Evolutionary conservation across 768 basidiomycete species (phyloP).

Genomic region (Rhodosporidiobolus odoratus): DNA sequence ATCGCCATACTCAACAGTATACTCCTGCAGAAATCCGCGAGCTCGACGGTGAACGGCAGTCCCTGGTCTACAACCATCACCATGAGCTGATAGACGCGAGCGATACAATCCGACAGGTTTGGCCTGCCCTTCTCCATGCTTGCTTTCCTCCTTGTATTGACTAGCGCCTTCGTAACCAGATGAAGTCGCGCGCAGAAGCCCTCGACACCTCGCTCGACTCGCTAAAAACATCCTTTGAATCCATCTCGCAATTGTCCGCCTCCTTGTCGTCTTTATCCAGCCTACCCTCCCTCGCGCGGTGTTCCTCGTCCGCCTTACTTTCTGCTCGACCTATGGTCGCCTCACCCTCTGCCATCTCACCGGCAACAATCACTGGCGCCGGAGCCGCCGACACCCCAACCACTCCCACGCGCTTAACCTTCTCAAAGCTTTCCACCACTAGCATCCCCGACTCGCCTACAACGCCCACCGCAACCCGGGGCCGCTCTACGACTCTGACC

Average conservation of each 20-base stretch:
- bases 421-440: neutral
- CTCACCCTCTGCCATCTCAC: neutral
- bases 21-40: slow-evolving; percentile 66
- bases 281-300: too few relatives aligned
- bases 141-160: neutral
- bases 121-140: slow-evolving; percentile 37
- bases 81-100: slow-evolving; percentile 90
- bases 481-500: neutral
- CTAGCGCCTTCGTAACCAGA: slow-evolving; percentile 52
- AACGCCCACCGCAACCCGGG: neutral
- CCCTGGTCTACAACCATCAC: slow-evolving; percentile 89
- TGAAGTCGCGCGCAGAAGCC: slow-evolving; percentile 80
- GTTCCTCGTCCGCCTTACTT: neutral
- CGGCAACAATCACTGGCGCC: neutral
- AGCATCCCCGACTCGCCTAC: slow-evolving; percentile 4
- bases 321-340: neutral
- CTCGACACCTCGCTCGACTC: slow-evolving; percentile 78
- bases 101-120: slow-evolving; percentile 78
- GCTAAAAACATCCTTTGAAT: slow-evolving; percentile 47
- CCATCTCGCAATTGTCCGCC: slow-evolving; percentile 39
- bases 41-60: slow-evolving; percentile 80
- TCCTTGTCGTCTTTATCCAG: slow-evolving; percentile 19
- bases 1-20: neutral
- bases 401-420: neutral
- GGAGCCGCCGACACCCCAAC: neutral